Evolutionary conservation across 345 rosid genomes (phyloP), one percentile per base, ranked within the genome.

Genomic region (Pugionium cornutum): DNA sequence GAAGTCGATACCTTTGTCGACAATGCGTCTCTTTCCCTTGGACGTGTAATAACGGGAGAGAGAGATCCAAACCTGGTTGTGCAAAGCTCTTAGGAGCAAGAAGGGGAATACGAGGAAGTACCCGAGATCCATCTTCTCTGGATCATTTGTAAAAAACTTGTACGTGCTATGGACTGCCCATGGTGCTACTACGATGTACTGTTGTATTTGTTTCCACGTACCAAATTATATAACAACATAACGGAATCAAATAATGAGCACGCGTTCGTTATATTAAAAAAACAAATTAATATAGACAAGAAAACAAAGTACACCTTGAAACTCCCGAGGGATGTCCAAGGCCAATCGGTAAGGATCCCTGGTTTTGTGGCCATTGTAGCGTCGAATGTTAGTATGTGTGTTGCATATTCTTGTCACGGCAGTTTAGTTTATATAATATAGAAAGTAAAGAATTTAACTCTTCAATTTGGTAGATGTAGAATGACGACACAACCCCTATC

Each of bases 11-110:
- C 77, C 70, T 65, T 70, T 84, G 62, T 87, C 81, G 5, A 87
- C 57, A 39, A 84, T 78, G 75, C 84, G 79, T 39, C 79, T 80
- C 52, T 63, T 67, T 52, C 89, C 86, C 57, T 65, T 80, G 62
- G 83, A 78, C 2, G 83, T 81, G 9, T 58, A 74, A 62, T 79
- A 64, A 36, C 89, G 87, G 7, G 84, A 82, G 52, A 79, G 31
- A 7, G 81, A 73, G 43, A 84, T 77, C 92, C 92, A 86, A n/a
- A 82, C 62, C 66, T 78, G 86, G 61, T 86, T 77, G 64, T 86
- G 89, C 33, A 86, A 53, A 41, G 77, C 46, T 71, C 89, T 76
- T 18, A 57, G 2, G 25, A 84, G 68, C 18, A 84, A 47, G 51
- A 52, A 74, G 1, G 87, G 84, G 53, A 81, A 55, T 48, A 77